These are phyloP conservation scores for Sechiopsis laciniata DNA, from an alignment of 306 rosid species.

Conservation along the genomic window DNA sequence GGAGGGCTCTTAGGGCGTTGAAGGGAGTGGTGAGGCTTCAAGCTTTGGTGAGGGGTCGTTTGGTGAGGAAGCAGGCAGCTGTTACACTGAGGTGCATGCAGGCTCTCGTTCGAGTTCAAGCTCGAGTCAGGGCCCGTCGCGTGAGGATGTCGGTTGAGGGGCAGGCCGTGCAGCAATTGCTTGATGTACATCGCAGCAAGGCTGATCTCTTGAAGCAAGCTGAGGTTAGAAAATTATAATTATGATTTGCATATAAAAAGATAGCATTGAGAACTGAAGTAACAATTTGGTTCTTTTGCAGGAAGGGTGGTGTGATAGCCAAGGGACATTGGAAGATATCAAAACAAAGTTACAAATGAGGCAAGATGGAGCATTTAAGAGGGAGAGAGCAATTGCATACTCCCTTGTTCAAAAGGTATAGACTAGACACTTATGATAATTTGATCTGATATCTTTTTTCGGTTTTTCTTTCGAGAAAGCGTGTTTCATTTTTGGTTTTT, in stretches of 20 bases:
- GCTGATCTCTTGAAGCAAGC: conserved; percentile 79
- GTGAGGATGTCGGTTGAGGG: conserved; percentile 91
- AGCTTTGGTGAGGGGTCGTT: conserved; percentile 86
- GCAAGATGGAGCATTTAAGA: conserved; percentile 88
- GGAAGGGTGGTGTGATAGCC: conserved; percentile 98
- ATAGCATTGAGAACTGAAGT: neutral
- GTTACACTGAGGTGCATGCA: conserved; percentile 98
- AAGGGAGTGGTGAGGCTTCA: conserved; percentile 95
- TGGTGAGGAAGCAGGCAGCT: conserved; percentile 96
- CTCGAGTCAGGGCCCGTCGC: conserved; percentile 86
- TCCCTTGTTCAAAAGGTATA: conserved; percentile 88
- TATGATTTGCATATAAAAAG: neutral
- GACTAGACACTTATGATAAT: neutral
- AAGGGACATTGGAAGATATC: conserved; percentile 69
- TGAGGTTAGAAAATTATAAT: conserved; percentile 40
- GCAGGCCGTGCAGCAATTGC: conserved; percentile 78
- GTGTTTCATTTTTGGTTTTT: conserved; percentile 4
- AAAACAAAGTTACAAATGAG: conserved; percentile 76
- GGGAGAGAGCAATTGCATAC: conserved; percentile 92
- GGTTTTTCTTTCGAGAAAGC: neutral
- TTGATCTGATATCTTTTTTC: neutral
- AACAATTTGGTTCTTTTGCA: conserved; percentile 26
- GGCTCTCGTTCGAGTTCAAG: conserved; percentile 94
- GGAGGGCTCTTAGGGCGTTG: conserved; percentile 93
- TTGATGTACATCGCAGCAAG: conserved; percentile 51